phyloP scores from a whole-genome alignment of 2,329 filamentous ascomycete genomes.

The Aspergillus sp. region DNA sequence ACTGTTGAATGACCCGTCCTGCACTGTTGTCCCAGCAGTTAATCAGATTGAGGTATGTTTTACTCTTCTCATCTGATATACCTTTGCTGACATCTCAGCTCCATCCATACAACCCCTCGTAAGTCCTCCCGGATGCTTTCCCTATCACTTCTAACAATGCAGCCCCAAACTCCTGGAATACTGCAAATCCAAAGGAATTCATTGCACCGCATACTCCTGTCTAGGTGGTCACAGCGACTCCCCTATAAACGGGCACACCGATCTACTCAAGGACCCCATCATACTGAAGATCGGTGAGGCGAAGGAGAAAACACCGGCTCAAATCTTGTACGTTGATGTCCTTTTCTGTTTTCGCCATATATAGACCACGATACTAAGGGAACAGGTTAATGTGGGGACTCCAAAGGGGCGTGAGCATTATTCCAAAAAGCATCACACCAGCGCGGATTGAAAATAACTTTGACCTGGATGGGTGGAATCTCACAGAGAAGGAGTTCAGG shows the following conservation, averaged over 20 bases:
- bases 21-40: conserved; percentile 49
- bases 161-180: conserved; percentile 52
- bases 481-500: conserved; percentile 71
- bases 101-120: conserved; percentile 68
- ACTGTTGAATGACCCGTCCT: conserved; percentile 66
- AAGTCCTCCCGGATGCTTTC: background rate
- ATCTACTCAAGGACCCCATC: conserved; percentile 44
- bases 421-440: conserved; percentile 78
- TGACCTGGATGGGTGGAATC: conserved; percentile 70
- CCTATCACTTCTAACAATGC: background rate
- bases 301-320: conserved; percentile 55
- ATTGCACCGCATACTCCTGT: conserved; percentile 57
- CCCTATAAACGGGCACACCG: conserved; percentile 43
- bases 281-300: conserved; percentile 54
- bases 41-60: conserved; percentile 46
- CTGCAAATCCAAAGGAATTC: conserved; percentile 54
- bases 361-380: background rate
- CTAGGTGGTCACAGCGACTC: conserved; percentile 54
- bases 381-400: conserved; percentile 66
- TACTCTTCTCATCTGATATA: background rate
- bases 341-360: background rate
- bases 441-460: conserved; percentile 75
- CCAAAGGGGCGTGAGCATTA: conserved; percentile 76
- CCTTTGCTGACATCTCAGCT: conserved; percentile 29
- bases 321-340: conserved; percentile 47